Evolutionary conservation across 768 basidiomycete species (phyloP).

Genomic region (Kondoa malvinella): DNA sequence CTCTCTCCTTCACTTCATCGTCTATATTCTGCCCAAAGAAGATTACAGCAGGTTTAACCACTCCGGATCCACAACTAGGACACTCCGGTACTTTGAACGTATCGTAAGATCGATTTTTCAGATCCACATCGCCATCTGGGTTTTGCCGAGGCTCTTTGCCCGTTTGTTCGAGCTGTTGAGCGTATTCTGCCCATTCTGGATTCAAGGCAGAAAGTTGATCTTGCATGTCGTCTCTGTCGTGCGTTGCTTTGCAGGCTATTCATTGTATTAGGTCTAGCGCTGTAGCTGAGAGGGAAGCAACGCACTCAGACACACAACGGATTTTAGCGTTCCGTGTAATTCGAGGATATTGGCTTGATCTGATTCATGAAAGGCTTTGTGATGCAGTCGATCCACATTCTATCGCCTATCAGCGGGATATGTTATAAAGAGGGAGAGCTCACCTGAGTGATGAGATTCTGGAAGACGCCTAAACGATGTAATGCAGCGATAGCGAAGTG

Average conservation of each 20-base stretch:
- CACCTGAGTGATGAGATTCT: background rate
- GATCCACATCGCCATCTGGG: slow-evolving; percentile 17
- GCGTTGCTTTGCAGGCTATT: slow-evolving; percentile 6
- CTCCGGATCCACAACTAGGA: slow-evolving; percentile 13
- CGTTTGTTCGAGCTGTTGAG: background rate
- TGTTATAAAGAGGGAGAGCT: background rate
- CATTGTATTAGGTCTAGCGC: no score
- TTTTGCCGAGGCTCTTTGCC: slow-evolving; percentile 4
- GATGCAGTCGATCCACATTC: slow-evolving; percentile 18
- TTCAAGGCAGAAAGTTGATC: slow-evolving; percentile 9
- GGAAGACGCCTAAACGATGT: slow-evolving; percentile 11
- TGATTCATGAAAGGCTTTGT: slow-evolving; percentile 12
- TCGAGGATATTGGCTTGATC: slow-evolving; percentile 10
- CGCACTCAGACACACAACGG: slow-evolving; percentile 16
- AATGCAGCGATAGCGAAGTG: slow-evolving; percentile 18
- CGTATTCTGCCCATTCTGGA: slow-evolving; percentile 18
- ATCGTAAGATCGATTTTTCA: slow-evolving; percentile 17
- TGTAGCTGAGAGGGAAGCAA: background rate
- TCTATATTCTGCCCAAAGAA: slow-evolving; percentile 20
- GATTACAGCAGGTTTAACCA: slow-evolving; percentile 14
- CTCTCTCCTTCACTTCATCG: slow-evolving; percentile 8
- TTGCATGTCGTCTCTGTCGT: slow-evolving; percentile 16
- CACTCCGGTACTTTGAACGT: slow-evolving; percentile 15
- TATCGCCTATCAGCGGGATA: slow-evolving; percentile 13
- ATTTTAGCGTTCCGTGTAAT: slow-evolving; percentile 19